Percentiles rank a stretch among this genome's conserved stretches.
These are phyloP conservation scores for Phytophthora pini DNA, from an alignment of 352 stramenopile species.

Conservation along the genomic window DNA sequence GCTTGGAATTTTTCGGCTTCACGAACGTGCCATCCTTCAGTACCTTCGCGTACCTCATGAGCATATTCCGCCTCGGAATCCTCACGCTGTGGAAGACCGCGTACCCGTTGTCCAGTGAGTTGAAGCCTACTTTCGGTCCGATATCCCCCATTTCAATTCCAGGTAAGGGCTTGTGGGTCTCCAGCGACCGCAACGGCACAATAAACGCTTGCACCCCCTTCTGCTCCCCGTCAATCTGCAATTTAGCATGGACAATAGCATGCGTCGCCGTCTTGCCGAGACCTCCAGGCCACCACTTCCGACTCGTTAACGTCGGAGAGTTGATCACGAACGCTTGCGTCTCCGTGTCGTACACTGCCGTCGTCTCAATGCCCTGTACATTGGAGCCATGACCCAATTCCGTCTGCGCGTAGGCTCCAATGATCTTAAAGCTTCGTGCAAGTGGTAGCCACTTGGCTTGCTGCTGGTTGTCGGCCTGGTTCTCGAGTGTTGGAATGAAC, in stretches of 20 bases:
- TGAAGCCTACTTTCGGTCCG: slow-evolving; percentile 33
- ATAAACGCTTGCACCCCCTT: slow-evolving; percentile 35
- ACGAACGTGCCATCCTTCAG: slow-evolving; percentile 59
- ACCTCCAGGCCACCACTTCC: slow-evolving; percentile 94
- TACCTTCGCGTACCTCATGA: slow-evolving; percentile 44
- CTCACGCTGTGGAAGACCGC: slow-evolving; percentile 28
- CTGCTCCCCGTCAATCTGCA: slow-evolving; percentile 22
- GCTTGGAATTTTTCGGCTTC: slow-evolving; percentile 62
- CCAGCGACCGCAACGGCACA: slow-evolving; percentile 23
- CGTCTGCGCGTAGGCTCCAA: slow-evolving; percentile 33
- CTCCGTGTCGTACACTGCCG: slow-evolving; percentile 62
- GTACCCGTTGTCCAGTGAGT: slow-evolving; percentile 36
- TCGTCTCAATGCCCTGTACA: slow-evolving; percentile 33
- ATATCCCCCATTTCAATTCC: slow-evolving; percentile 34
- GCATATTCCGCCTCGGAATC: slow-evolving; percentile 32
- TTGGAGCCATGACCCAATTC: slow-evolving; percentile 36
- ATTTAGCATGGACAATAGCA: slow-evolving; percentile 29
- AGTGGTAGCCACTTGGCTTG: slow-evolving; percentile 31
- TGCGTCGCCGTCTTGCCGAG: slow-evolving; percentile 34
- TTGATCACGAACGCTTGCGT: slow-evolving; percentile 93
- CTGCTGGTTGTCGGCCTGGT: slow-evolving; percentile 30
- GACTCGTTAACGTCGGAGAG: slow-evolving; percentile 92
- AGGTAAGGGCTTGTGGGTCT: slow-evolving; percentile 19
- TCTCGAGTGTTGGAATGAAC: slow-evolving; percentile 37
- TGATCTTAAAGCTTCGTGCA: slow-evolving; percentile 24